Percentiles rank a stretch among this genome's conserved stretches.
Conservation (phyloP, 768 basidiomycete genomes). For the Agaricus sinodeliciosus region DNA sequence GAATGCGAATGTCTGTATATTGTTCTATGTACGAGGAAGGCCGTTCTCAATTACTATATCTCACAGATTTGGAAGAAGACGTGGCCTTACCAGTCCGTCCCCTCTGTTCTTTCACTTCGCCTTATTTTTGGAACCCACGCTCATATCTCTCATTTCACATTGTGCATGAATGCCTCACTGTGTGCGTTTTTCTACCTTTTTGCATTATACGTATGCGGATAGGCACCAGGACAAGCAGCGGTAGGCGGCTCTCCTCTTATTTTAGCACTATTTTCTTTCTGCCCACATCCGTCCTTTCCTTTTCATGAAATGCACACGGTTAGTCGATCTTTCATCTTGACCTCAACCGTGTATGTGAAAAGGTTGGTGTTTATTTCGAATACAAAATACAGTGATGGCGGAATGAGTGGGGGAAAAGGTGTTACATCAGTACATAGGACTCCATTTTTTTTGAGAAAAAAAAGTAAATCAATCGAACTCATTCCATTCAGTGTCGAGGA, state of each 20-base stretch:
- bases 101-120: conserved; percentile 2
- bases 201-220: not conserved
- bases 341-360: not conserved
- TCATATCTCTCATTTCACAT: conserved; percentile 3
- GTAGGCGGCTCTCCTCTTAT: not conserved
- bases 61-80: conserved; percentile 2
- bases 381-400: not conserved
- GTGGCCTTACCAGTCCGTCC: conserved; percentile 12
- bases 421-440: no score
- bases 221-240: not conserved
- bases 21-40: not conserved
- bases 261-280: not conserved
- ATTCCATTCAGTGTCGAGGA: conserved; percentile 73
- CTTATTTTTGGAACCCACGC: not conserved
- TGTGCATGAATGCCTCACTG: not conserved
- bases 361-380: conserved; percentile 7
- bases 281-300: no score
- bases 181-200: not conserved
- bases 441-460: no score
- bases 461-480: conserved; percentile 17
- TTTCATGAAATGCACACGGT: not conserved
- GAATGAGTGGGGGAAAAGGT: not conserved
- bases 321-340: conserved; percentile 1
- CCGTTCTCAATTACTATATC: not conserved
- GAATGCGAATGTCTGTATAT: not conserved